Percentiles rank a stretch among this genome's conserved stretches.
Evolutionary conservation across 2,329 filamentous ascomycete genomes (phyloP).

Genomic region (Nemania abortiva): DNA sequence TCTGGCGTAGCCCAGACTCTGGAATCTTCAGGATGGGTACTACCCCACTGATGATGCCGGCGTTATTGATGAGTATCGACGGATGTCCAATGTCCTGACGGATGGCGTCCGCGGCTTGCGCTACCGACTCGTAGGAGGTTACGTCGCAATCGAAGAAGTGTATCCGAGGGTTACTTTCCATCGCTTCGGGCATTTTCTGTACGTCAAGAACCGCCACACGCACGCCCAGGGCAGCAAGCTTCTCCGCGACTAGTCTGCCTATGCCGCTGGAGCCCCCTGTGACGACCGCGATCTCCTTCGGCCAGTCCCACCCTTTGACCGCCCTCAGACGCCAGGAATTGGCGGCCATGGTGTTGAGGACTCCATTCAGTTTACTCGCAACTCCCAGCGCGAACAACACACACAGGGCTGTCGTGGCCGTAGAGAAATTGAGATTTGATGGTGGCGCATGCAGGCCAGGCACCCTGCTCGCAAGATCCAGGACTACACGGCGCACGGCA

Average conservation of each 20-base stretch:
- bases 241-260: conserved; percentile 35
- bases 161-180: conserved; percentile 28
- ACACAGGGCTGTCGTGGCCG: conserved; percentile 17
- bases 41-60: conserved; percentile 33
- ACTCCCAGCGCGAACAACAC: conserved; percentile 34
- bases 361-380: conserved; percentile 21
- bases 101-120: conserved; percentile 31
- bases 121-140: conserved; percentile 32
- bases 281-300: conserved; percentile 38
- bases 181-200: conserved; percentile 32
- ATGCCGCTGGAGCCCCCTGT: conserved; percentile 40
- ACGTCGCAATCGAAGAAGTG: conserved; percentile 39
- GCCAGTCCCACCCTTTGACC: conserved; percentile 41
- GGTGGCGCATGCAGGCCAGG: conserved; percentile 1
- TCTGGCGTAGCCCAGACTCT: conserved; percentile 32
- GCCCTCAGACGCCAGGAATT: conserved; percentile 36
- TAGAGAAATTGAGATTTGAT: conserved; percentile 20
- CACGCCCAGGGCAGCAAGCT: conserved; percentile 30
- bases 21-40: conserved; percentile 32
- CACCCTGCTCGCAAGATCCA: conserved; percentile 13
- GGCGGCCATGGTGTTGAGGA: conserved; percentile 28
- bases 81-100: conserved; percentile 36
- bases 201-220: conserved; percentile 39
- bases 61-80: conserved; percentile 41
- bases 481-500: conserved; percentile 18